These are phyloP conservation scores for Mycosarcoma maydis DNA, from an alignment of 1,284 basidiomycete species.

Conservation along the genomic window DNA sequence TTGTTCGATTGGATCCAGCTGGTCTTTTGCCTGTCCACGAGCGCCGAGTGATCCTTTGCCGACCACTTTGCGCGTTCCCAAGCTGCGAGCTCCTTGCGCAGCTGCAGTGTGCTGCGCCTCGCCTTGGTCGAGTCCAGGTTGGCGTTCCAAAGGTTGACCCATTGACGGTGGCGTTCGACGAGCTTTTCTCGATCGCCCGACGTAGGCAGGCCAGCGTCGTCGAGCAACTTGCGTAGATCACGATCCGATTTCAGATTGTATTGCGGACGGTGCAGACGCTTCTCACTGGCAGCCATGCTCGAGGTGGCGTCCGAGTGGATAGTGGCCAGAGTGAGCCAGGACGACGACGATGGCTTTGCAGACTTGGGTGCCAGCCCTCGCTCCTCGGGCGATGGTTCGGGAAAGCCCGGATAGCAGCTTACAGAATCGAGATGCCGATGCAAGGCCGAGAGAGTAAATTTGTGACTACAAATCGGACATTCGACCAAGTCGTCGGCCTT, in stretches of 20 bases:
- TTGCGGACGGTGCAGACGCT: constrained; percentile 54
- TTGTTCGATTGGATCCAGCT: constrained; percentile 42
- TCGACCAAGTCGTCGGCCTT: constrained; percentile 40
- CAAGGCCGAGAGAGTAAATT: constrained; percentile 51
- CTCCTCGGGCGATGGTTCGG: constrained; percentile 33
- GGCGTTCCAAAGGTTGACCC: constrained; percentile 64
- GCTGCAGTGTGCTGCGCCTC: constrained; percentile 27
- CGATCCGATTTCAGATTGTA: constrained; percentile 55
- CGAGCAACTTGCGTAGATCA: constrained; percentile 56
- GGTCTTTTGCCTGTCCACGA: constrained; percentile 25
- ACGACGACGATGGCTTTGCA: constrained; percentile 11
- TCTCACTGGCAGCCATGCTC: constrained; percentile 20
- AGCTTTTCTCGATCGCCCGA: constrained; percentile 49
- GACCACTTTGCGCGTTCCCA: constrained; percentile 52
- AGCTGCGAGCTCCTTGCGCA: constrained; percentile 45
- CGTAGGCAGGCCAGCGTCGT: constrained; percentile 39
- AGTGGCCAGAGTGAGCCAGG: constrained; percentile 31
- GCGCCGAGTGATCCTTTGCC: constrained; percentile 29
- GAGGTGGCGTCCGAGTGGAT: constrained; percentile 1
- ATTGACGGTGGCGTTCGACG: constrained; percentile 59
- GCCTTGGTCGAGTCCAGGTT: constrained; percentile 61
- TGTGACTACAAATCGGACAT: constrained; percentile 59
- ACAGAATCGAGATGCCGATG: constrained; percentile 58
- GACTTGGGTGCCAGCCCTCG: constrained; percentile 32
- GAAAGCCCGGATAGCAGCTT: constrained; percentile 44